Percentiles rank a stretch among this genome's conserved stretches.
Evolutionary conservation across 495 filamentous ascomycete genomes (phyloP).

Genomic region (Tuber brumale): DNA sequence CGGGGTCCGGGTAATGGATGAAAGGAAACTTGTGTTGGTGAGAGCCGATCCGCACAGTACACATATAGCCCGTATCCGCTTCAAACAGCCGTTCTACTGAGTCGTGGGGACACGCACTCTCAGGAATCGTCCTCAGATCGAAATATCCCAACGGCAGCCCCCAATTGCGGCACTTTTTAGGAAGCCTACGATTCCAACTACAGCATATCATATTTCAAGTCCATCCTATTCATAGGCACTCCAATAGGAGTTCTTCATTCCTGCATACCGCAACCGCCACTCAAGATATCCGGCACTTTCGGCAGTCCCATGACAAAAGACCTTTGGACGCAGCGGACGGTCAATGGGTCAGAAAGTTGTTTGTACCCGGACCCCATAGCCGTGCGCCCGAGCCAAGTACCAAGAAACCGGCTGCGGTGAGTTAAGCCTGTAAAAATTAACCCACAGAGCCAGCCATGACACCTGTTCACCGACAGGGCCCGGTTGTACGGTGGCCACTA

Average conservation of each 20-base stretch:
- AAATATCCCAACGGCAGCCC: background rate
- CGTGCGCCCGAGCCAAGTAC: constrained; percentile 30
- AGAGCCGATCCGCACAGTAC: too few relatives aligned
- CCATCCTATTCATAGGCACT: constrained; percentile 56
- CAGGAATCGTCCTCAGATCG: background rate
- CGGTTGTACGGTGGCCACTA: constrained; percentile 49
- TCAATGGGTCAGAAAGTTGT: constrained; percentile 58
- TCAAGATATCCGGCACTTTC: constrained; percentile 48
- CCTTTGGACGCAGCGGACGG: constrained; percentile 54
- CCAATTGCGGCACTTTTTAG: too few relatives aligned
- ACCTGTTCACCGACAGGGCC: background rate
- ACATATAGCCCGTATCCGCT: background rate
- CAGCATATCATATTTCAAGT: constrained; percentile 49
- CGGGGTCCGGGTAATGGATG: too few relatives aligned
- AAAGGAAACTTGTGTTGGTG: too few relatives aligned
- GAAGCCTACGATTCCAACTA: too few relatives aligned
- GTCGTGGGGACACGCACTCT: background rate
- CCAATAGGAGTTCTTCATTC: constrained; percentile 53
- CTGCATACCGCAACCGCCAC: constrained; percentile 52
- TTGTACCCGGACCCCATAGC: constrained; percentile 56
- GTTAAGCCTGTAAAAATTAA: constrained; percentile 15
- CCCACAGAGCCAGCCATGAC: background rate
- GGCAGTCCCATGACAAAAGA: constrained; percentile 53
- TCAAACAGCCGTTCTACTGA: background rate
- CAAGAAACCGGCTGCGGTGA: constrained; percentile 44